These are phyloP conservation scores for Oryza glumipatula DNA, from an alignment of 176 grass and related monocot species.

Conservation along the genomic window DNA sequence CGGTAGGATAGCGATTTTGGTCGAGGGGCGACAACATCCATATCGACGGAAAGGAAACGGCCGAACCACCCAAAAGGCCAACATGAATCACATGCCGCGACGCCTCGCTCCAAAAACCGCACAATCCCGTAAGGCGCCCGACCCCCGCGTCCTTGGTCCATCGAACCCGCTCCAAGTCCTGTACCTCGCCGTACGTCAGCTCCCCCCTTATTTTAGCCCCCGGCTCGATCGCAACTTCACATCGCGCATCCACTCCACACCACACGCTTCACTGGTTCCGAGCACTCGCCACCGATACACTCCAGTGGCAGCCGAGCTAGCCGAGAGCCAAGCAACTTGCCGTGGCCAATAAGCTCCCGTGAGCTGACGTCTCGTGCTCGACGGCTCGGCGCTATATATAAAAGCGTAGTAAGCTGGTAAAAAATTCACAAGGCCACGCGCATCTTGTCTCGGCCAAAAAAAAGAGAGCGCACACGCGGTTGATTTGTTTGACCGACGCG, in stretches of 20 bases:
- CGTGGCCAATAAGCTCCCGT: background rate
- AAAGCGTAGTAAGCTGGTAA: constrained; percentile 1
- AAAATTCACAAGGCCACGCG: constrained; percentile 26
- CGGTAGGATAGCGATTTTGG: background rate
- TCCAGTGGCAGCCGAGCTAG: background rate
- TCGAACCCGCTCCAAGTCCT: background rate
- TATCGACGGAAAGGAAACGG: background rate
- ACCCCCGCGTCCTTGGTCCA: constrained; percentile 14
- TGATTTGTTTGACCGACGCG: constrained; percentile 2
- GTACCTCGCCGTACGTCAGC: background rate
- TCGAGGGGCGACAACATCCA: background rate
- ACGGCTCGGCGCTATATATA: constrained; percentile 3
- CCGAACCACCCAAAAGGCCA: background rate
- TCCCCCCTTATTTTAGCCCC: background rate
- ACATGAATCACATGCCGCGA: constrained; percentile 51
- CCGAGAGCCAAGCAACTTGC: background rate
- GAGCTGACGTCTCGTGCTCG: background rate
- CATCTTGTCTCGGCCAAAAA: constrained; percentile 29
- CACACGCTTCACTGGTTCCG: background rate
- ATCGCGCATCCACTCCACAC: background rate
- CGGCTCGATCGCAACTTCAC: background rate
- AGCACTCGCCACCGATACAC: background rate
- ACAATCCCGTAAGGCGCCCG: background rate
- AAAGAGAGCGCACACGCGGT: background rate
- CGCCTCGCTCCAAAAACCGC: constrained; percentile 35